Base-by-base conservation (phyloP, 371 early-diverging fungal species). In the Rhizopus sp. region DNA sequence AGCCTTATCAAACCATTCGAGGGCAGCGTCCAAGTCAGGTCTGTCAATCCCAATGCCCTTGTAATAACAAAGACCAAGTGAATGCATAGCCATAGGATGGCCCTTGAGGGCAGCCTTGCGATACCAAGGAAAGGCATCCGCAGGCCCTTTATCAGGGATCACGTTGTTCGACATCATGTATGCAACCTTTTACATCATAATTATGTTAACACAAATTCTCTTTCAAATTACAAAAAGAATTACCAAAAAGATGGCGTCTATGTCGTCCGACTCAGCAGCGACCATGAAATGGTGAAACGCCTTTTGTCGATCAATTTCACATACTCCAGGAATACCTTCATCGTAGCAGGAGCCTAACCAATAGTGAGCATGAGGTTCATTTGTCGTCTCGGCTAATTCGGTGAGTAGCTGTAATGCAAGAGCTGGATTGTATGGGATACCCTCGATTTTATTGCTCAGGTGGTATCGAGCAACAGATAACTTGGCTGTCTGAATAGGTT, bases 111-210 rank as follows among this genome's bases (percentile, higher is more conserved):
- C 86, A 17, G 86, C 80, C 42, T 80, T 80, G 40, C 60, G 57
- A 52, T 81, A 85, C 84, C 83, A 87, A 12, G 76, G 62, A 54
- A 81, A 71, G 4, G 88, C 86, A 50, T 71, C 72, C 33, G 37
- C 33, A 7, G 66, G 73, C 50, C 85, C 75, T 37, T 73, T 70
- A 0, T 51, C 35, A 16, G 80, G 80, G 12, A 86, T 83, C 29
- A 59, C 54, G 12, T 86, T 81, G 50, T 85, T 72, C 2, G 78
- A 70, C 53, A 79, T 68, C 79, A 78, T 76, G 16, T 69, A 61
- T 35, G 72, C 80, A 46, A 79, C 72, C 80, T 79, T 54, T 49
- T 30, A n/a, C 17, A 45, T 32, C 29, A 38, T 37, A 17, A 7
- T 34, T 39, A 44, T 55, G 45, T 67, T 61, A 16, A 46, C 4